phyloP scores from a whole-genome alignment of 2,329 filamentous ascomycete species.

The Sphaerulina musiva region DNA sequence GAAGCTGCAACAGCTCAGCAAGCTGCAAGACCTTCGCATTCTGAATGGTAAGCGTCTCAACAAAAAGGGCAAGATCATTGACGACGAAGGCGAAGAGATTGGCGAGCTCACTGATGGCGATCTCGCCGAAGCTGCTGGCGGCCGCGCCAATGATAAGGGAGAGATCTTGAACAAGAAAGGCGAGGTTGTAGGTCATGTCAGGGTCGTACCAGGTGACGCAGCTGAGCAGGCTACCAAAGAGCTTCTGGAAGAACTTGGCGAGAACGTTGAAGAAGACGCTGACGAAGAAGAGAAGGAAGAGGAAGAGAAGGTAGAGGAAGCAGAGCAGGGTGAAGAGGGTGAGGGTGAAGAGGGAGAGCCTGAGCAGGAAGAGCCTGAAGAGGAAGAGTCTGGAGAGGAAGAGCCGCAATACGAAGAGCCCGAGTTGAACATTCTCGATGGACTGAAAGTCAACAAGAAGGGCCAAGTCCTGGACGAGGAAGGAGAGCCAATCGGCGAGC shows the following conservation, averaged over 20 bases:
- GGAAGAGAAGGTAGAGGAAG: slow-evolving; percentile 14
- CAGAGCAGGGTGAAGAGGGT: slow-evolving; percentile 10
- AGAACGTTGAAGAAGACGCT: slow-evolving; percentile 36
- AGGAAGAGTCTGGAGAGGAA: slow-evolving; percentile 17
- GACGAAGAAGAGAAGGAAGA: slow-evolving; percentile 21
- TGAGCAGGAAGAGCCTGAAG: slow-evolving; percentile 18
- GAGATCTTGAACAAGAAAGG: slow-evolving; percentile 47
- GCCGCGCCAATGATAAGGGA: slow-evolving; percentile 46
- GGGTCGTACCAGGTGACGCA: slow-evolving; percentile 45
- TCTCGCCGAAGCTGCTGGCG: slow-evolving; percentile 39
- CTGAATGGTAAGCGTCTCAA: slow-evolving; percentile 51
- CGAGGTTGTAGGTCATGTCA: slow-evolving; percentile 46
- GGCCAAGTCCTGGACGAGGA: slow-evolving; percentile 49
- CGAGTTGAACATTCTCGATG: slow-evolving; percentile 44
- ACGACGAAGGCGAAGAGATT: slow-evolving; percentile 47
- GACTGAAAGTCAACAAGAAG: slow-evolving; percentile 55
- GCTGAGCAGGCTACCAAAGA: slow-evolving; percentile 46
- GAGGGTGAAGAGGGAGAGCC: neutral
- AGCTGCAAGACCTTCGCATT: slow-evolving; percentile 40
- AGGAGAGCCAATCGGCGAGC: slow-evolving; percentile 49
- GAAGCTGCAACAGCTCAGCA: slow-evolving; percentile 39
- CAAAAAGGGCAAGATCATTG: slow-evolving; percentile 51
- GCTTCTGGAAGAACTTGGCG: slow-evolving; percentile 43
- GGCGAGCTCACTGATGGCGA: slow-evolving; percentile 46
- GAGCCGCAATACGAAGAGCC: slow-evolving; percentile 28